Conservation (phyloP, 345 rosid genomes). For the Populus nigra region DNA sequence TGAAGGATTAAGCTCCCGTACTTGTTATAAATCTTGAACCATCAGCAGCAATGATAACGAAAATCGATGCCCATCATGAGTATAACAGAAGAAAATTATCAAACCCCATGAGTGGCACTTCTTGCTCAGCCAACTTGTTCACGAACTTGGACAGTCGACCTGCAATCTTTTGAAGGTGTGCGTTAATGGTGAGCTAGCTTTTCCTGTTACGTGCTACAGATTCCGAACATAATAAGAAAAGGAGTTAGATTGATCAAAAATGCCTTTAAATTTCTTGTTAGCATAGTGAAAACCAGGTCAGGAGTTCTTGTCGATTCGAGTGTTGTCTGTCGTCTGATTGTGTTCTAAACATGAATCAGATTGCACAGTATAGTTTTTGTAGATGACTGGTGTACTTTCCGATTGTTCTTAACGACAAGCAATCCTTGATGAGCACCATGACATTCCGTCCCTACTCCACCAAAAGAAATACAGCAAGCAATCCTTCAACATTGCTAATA, state of each 20-base stretch:
- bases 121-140: conserved; percentile 20
- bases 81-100: background rate
- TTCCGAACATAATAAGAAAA: background rate
- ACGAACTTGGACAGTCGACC: conserved; percentile 42
- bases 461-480: too few relatives aligned
- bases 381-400: conserved; percentile 39
- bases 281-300: background rate
- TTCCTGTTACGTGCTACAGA: background rate
- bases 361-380: conserved; percentile 29
- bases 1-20: background rate
- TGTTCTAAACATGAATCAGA: conserved; percentile 33
- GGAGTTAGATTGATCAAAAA: too few relatives aligned
- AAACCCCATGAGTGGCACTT: conserved; percentile 36
- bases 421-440: too few relatives aligned
- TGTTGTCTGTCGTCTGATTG: conserved; percentile 9
- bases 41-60: background rate
- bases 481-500: too few relatives aligned
- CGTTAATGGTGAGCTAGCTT: background rate
- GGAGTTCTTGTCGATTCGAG: conserved; percentile 15
- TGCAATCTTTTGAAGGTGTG: conserved; percentile 20
- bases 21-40: background rate
- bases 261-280: background rate
- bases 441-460: too few relatives aligned
- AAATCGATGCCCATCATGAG: background rate
- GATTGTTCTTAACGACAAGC: conserved; percentile 43